Percentiles rank a stretch among this genome's conserved stretches.
Conservation (phyloP, 1,284 basidiomycete genomes). For the Leccinum cinnamomeum region DNA sequence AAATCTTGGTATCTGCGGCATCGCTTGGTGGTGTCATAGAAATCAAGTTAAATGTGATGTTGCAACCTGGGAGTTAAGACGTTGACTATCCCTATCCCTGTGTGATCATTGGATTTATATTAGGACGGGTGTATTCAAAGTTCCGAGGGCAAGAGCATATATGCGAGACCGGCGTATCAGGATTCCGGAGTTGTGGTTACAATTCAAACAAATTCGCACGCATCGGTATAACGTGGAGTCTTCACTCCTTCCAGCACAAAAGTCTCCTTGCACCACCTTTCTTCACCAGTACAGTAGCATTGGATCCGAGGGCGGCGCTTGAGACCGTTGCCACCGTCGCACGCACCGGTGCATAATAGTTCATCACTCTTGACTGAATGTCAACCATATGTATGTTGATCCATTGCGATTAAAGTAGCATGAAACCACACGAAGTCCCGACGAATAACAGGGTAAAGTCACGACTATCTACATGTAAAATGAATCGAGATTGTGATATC, state of each 20-base stretch:
- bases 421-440: neutral
- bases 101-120: neutral
- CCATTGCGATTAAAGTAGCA: slow-evolving; percentile 1
- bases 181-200: neutral
- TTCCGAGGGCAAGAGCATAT: neutral
- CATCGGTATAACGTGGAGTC: neutral
- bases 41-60: neutral
- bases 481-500: slow-evolving; percentile 3
- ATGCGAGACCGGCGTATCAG: neutral
- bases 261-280: neutral
- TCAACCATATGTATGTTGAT: neutral
- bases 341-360: neutral
- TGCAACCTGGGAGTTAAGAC: neutral
- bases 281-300: neutral
- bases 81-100: neutral
- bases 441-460: neutral
- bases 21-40: neutral
- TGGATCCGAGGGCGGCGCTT: neutral
- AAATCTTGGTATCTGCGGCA: neutral
- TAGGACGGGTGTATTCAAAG: neutral
- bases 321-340: neutral
- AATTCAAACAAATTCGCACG: neutral
- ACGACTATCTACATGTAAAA: slow-evolving; percentile 13
- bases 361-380: neutral
- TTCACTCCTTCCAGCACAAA: neutral